These are phyloP conservation scores for Leccinellum rugosiceps DNA, from an alignment of 768 basidiomycete species.

Conservation along the genomic window DNA sequence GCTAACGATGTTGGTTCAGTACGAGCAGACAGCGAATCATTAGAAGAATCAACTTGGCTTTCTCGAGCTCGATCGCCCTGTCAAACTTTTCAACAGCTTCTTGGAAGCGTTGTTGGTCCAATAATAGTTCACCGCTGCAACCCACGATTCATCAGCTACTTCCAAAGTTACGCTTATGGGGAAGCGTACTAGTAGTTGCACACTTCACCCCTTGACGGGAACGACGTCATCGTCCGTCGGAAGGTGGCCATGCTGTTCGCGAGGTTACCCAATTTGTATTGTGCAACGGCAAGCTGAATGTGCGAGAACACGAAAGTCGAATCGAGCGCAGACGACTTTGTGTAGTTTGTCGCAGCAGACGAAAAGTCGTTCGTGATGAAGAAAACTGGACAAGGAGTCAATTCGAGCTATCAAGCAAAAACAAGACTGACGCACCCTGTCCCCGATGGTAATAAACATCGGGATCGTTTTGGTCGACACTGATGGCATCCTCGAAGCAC, in stretches of 20 bases:
- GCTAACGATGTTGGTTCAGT: constrained; percentile 18
- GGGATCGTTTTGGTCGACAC: constrained; percentile 77
- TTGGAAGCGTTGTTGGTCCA: constrained; percentile 86
- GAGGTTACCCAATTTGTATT: constrained; percentile 84
- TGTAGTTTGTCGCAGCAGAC: constrained; percentile 88
- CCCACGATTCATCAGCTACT: not conserved
- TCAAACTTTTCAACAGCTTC: constrained; percentile 95
- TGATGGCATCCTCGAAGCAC: constrained; percentile 87
- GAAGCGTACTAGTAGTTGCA: constrained; percentile 87
- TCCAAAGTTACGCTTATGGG: not conserved
- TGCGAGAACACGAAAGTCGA: constrained; percentile 92
- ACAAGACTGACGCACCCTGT: constrained; percentile 55
- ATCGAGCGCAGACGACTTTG: constrained; percentile 84
- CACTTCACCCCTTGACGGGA: constrained; percentile 86
- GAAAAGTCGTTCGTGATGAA: constrained; percentile 93
- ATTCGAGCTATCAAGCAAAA: not conserved
- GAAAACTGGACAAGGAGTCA: constrained; percentile 50
- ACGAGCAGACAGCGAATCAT: not conserved
- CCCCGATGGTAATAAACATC: constrained; percentile 99
- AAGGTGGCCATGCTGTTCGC: constrained; percentile 89
- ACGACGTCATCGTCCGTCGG: constrained; percentile 75
- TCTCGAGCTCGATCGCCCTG: constrained; percentile 84
- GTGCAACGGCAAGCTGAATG: constrained; percentile 94
- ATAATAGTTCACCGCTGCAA: constrained; percentile 82
- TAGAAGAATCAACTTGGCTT: constrained; percentile 49